Evolutionary conservation across 2,329 filamentous ascomycete genomes (phyloP), one percentile per base, ranked within the genome.

Genomic region (Albophoma yamanashiensis): DNA sequence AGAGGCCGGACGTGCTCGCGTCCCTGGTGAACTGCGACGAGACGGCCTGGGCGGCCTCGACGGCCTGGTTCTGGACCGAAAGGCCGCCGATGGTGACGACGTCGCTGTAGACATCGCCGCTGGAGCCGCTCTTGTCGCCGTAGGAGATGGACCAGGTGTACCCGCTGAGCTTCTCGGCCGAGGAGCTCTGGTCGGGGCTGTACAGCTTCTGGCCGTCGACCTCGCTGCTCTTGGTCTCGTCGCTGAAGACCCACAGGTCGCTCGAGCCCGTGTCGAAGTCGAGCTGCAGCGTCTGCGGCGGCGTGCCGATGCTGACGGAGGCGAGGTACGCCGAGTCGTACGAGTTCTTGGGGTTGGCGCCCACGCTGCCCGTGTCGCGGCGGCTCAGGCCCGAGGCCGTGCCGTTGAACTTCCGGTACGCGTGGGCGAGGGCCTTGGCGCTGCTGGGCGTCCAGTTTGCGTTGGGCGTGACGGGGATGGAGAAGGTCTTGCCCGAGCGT

Each of bases 61-160:
- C 73, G 11, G 77, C 76, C 66, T 79, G 76, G 7, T 64, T 66
- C 40, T 66, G 59, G n/a, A 78, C 74, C 17, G 68, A 73, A 43
- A 79, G 64, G 42, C 73, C 73, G 17, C 76, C 78, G 2, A 80
- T 66, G 5, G 67, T 72, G 59, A 80, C 76, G 1, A 61, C 68
- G 62, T 80, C 78, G n/a, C 64, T 68, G 68, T 75, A 80, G 7
- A 80, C 77, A 27, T 73, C 68, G 12, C 78, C 78, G 43, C 67
- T 70, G 8, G 76, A 77, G 20, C 66, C 69, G 65, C 74, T 77
- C 5, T 72, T 68, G 59, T 80, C 78, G 31, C 76, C 77, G 58
- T 80, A 80, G 0, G 64, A 63, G 59, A 79, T 78, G 42, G 65
- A 62, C 78, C 78, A 80, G 3, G 68, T 67, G 20, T 67, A 66